Conservation (phyloP, 192 early-diverging fungal genomes). For the Gamsiella multidivaricata region DNA sequence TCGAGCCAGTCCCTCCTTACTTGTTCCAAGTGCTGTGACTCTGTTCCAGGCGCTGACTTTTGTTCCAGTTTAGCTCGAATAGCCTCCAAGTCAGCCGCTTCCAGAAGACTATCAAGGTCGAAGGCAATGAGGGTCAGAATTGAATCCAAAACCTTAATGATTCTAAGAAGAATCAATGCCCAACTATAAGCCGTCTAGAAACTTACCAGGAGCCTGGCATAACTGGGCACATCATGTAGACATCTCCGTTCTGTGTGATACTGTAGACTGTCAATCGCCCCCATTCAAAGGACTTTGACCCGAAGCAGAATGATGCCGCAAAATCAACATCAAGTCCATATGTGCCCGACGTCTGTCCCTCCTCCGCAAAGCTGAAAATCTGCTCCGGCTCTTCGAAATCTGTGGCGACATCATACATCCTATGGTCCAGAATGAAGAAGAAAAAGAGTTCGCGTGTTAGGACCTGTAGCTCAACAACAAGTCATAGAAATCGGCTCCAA, state of each 20-base stretch:
- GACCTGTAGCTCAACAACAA: too few species aligned
- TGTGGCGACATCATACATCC: slow-evolving; percentile 76
- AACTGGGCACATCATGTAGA: slow-evolving; percentile 83
- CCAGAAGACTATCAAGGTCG: slow-evolving; percentile 13
- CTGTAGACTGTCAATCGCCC: slow-evolving; percentile 77
- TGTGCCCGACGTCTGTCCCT: slow-evolving; percentile 26
- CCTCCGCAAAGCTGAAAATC: slow-evolving; percentile 60
- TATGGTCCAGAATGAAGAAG: slow-evolving; percentile 20
- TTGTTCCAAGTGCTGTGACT: background rate
- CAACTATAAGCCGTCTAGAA: too few species aligned
- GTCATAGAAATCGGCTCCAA: too few species aligned
- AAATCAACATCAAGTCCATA: slow-evolving; percentile 56
- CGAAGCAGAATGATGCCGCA: slow-evolving; percentile 62
- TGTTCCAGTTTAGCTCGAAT: slow-evolving; percentile 37
- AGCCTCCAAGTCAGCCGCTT: slow-evolving; percentile 17
- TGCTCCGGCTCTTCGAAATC: slow-evolving; percentile 77
- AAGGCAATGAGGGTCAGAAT: background rate
- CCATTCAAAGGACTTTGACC: slow-evolving; percentile 67
- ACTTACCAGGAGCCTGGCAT: slow-evolving; percentile 73
- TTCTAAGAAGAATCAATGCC: too few species aligned
- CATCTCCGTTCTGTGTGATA: slow-evolving; percentile 73
- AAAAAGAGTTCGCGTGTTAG: too few species aligned
- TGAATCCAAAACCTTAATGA: background rate
- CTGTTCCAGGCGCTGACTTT: background rate
- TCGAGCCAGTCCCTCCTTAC: slow-evolving; percentile 58